Evolutionary conservation across 225 moss, liverwort and hornwort species (phyloP), one percentile per base, ranked within the genome.

Genomic region (Ulota crispa): DNA sequence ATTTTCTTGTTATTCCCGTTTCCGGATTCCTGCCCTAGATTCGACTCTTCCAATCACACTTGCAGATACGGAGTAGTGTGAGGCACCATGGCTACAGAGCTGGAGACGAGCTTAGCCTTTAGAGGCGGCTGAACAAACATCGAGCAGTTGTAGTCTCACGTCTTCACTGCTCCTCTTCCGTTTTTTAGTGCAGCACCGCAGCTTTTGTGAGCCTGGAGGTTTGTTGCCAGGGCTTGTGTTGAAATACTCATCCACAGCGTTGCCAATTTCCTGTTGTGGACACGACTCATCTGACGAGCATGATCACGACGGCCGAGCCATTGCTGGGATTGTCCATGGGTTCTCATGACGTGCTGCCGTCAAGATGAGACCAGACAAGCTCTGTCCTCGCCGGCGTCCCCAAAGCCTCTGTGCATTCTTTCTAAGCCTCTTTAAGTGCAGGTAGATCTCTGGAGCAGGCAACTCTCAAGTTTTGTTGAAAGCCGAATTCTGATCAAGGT

Each of bases 321-420:
- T 79, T 75, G 75, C 80, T 39, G 43, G 59, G 26, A 43, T 61
- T 41, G 20, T 73, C 18, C 60, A 70, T 60, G 73, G 42, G 67
- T 80, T 72, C 31, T 73, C 78, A 84, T 78, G 84, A 84, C 30
- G 31, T 70, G 76, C 83, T 75, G 41, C 84, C 84, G 77, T 87
- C 68, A 77, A 84, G 84, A 72, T 41, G 63, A 68, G 77, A 13
- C 55, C 43, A 47, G 47, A 41, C 76, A 59, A 68, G 67, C 73
- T 47, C 39, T 53, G 57, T 19, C 47, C 27, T 65, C 69, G 73
- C 62, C 42, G 36, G 45, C 78, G 34, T 79, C 56, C 36, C 45
- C 1, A 52, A 70, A 65, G 70, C 64, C 79, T 47, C 24, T 20
- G 31, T 68, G 78, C 78, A 82, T 53, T 31, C 47, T 42, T 68